These are phyloP conservation scores for Calonectria montana DNA, from an alignment of 2,329 filamentous ascomycete genomes.

Conservation along the genomic window DNA sequence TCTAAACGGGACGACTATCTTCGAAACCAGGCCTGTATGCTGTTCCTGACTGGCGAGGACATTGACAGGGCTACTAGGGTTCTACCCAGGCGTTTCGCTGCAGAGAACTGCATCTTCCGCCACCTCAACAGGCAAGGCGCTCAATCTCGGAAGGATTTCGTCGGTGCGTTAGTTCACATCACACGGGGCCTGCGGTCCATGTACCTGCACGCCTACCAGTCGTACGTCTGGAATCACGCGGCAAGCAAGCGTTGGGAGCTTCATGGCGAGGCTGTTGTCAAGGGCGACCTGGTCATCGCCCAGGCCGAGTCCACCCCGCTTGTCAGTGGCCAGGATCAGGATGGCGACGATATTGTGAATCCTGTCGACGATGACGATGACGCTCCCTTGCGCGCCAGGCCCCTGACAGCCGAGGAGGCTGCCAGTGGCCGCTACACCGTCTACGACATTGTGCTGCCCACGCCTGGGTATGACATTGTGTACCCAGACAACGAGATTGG, in stretches of 20 bases:
- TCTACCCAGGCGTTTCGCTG: slow-evolving; percentile 84
- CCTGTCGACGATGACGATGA: slow-evolving; percentile 56
- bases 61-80: slow-evolving; percentile 70
- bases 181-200: slow-evolving; percentile 87
- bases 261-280: slow-evolving; percentile 79
- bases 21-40: slow-evolving; percentile 81
- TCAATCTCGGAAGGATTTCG: slow-evolving; percentile 73
- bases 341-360: slow-evolving; percentile 60
- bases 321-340: slow-evolving; percentile 70
- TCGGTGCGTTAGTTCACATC: slow-evolving; percentile 84
- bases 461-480: slow-evolving; percentile 89
- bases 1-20: slow-evolving; percentile 80
- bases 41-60: slow-evolving; percentile 74
- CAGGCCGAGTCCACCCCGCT: slow-evolving; percentile 47
- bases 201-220: slow-evolving; percentile 98
- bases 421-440: slow-evolving; percentile 81
- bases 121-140: slow-evolving; percentile 70
- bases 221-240: slow-evolving; percentile 90
- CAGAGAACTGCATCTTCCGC: slow-evolving; percentile 82
- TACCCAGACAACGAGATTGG: slow-evolving; percentile 89
- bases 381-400: slow-evolving; percentile 69
- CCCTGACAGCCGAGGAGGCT: slow-evolving; percentile 82
- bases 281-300: slow-evolving; percentile 84
- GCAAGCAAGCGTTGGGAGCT: slow-evolving; percentile 83
- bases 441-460: slow-evolving; percentile 89